Percentiles rank a stretch among this genome's conserved stretches.
Conservation (phyloP, 257 asterid species). For the Cynanchum wilfordii region DNA sequence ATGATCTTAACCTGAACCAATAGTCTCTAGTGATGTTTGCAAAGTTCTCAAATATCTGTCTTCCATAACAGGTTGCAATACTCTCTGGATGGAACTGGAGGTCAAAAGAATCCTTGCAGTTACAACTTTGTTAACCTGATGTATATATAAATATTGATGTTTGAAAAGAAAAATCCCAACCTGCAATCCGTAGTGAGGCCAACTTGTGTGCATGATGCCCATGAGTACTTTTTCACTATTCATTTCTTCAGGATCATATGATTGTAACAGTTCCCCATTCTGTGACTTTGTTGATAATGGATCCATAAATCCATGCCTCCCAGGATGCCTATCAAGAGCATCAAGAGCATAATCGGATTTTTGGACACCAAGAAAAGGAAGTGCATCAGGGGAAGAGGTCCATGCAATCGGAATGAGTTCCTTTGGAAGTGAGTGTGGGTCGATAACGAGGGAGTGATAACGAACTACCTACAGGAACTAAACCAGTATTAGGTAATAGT, state of each 20-base stretch:
- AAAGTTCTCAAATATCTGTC: conserved; percentile 79
- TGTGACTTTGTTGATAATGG: conserved; percentile 26
- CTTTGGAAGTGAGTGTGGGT: conserved; percentile 72
- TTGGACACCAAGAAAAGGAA: conserved; percentile 47
- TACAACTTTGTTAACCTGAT: conserved; percentile 6
- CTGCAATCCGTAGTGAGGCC: conserved; percentile 98
- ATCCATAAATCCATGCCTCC: conserved; percentile 22
- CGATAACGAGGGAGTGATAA: conserved; percentile 90
- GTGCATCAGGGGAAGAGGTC: conserved; percentile 61
- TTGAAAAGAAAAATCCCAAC: conserved; percentile 31
- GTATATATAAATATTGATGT: background rate
- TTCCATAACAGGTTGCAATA: conserved; percentile 76
- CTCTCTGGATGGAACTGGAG: conserved; percentile 97
- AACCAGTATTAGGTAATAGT: background rate
- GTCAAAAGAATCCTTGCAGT: conserved; percentile 15
- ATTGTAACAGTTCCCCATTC: conserved; percentile 29
- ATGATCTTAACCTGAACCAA: conserved; percentile 62
- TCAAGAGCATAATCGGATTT: conserved; percentile 27
- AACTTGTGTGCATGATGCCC: conserved; percentile 88
- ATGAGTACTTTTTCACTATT: conserved; percentile 53
- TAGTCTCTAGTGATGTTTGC: conserved; percentile 75
- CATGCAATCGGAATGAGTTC: conserved; percentile 95
- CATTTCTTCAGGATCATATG: conserved; percentile 32
- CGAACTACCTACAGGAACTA: conserved; percentile 65
- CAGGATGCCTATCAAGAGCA: conserved; percentile 36